Conservation (phyloP, 768 basidiomycete genomes). For the Symmetrospora coprosmae region DNA sequence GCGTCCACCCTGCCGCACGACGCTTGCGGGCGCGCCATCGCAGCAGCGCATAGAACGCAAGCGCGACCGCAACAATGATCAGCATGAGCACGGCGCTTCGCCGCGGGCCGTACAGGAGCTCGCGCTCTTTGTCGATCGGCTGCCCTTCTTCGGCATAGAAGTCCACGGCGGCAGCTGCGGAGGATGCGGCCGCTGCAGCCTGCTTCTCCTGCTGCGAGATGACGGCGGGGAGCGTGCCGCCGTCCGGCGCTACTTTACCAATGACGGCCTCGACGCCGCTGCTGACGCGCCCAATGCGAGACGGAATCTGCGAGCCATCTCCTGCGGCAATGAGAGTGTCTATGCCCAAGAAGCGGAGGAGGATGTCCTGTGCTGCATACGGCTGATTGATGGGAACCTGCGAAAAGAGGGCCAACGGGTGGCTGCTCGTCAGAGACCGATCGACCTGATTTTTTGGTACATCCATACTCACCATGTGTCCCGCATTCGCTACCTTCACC, state of each 20-base stretch:
- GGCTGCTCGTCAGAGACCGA: neutral
- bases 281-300: slow-evolving; percentile 54
- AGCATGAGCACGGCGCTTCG: slow-evolving; percentile 29
- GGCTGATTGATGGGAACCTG: slow-evolving; percentile 53
- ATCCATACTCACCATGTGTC: slow-evolving; percentile 84
- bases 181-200: neutral
- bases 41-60: slow-evolving; percentile 5
- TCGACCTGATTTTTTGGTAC: too few species aligned
- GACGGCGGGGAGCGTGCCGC: slow-evolving; percentile 20
- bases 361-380: slow-evolving; percentile 90
- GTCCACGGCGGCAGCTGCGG: slow-evolving; percentile 11
- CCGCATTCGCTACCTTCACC: slow-evolving; percentile 80
- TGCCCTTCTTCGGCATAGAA: neutral
- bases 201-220: neutral
- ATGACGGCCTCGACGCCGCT: slow-evolving; percentile 40
- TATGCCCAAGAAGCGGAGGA: slow-evolving; percentile 88
- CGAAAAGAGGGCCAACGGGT: neutral
- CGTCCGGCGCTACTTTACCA: slow-evolving; percentile 29
- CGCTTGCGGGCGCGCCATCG: slow-evolving; percentile 4
- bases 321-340: slow-evolving; percentile 69
- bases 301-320: slow-evolving; percentile 65
- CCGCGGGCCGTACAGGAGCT: slow-evolving; percentile 31
- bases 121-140: slow-evolving; percentile 29
- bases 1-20: neutral
- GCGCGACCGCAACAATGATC: slow-evolving; percentile 20